phyloP scores from a whole-genome alignment of 306 rosid genomes.

The Abrus precatorius region DNA sequence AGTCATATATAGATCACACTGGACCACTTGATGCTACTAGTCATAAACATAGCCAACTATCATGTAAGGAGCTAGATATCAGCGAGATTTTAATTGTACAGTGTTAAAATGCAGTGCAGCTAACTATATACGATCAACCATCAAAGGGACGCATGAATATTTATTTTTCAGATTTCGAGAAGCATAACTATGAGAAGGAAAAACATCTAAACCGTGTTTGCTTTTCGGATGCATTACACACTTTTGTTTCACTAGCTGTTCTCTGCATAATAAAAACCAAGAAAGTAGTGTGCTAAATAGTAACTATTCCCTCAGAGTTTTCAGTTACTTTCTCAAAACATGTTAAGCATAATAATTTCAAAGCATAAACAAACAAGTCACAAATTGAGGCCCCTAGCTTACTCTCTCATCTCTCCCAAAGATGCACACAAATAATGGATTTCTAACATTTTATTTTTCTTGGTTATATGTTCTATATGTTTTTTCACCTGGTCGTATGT shows the following conservation, averaged over 20 bases:
- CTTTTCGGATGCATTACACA: neutral
- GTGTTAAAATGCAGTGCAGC: neutral
- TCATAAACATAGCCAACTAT: slow-evolving; percentile 54
- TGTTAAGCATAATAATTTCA: neutral
- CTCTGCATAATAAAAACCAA: slow-evolving; percentile 32
- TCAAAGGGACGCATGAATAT: neutral
- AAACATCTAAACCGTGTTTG: slow-evolving; percentile 4
- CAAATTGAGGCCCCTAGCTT: neutral
- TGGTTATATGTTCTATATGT: neutral
- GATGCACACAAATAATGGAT: slow-evolving; percentile 2
- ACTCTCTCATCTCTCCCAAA: neutral
- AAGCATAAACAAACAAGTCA: slow-evolving; percentile 15
- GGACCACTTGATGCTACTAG: slow-evolving; percentile 56
- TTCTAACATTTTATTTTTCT: neutral
- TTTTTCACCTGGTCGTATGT: neutral
- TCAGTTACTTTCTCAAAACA: neutral
- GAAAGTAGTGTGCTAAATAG: neutral
- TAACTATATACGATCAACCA: neutral
- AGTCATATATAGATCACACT: slow-evolving; percentile 40
- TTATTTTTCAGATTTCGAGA: slow-evolving; percentile 5
- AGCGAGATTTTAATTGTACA: slow-evolving; percentile 32
- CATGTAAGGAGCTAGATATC: slow-evolving; percentile 32
- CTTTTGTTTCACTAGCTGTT: slow-evolving; percentile 9
- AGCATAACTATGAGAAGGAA: neutral
- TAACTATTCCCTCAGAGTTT: slow-evolving; percentile 21